A percentile compares a stretch with the other conserved stretches of the same genome.
Evolutionary conservation across 2,329 filamentous ascomycete species (phyloP).

Genomic region (Knoxdaviesia proteae): DNA sequence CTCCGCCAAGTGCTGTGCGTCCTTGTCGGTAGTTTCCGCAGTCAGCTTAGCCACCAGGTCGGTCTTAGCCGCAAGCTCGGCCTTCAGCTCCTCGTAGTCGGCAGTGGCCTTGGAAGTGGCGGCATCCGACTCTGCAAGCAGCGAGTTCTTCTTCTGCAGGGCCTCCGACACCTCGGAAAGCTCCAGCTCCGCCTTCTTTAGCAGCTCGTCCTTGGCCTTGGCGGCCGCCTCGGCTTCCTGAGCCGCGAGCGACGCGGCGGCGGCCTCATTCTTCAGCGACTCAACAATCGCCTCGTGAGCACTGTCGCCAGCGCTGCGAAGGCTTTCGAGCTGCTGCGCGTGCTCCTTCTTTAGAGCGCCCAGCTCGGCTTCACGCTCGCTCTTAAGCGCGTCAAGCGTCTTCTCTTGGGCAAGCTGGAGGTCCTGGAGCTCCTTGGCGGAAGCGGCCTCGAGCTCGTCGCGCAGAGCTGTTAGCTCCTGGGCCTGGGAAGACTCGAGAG

Average conservation of each 20-base stretch:
- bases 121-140: too few species aligned
- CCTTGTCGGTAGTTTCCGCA: conserved; percentile 1
- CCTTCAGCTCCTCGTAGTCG: conserved; percentile 15
- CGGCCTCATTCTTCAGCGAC: not conserved
- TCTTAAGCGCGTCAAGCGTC: conserved; percentile 20
- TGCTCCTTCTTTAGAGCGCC: conserved; percentile 7
- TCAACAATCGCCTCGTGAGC: not conserved
- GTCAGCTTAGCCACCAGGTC: conserved; percentile 22
- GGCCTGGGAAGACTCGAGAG: conserved; percentile 31
- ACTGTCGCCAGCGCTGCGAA: conserved; percentile 4
- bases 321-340: conserved; percentile 5
- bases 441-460: conserved; percentile 17
- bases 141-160: conserved; percentile 3
- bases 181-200: too few species aligned
- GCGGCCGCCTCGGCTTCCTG: too few species aligned
- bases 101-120: conserved; percentile 7
- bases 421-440: conserved; percentile 19
- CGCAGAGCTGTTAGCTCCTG: conserved; percentile 24
- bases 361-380: conserved; percentile 13
- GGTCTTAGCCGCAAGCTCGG: conserved; percentile 19
- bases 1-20: conserved; percentile 17
- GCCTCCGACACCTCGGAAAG: conserved; percentile 3
- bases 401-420: conserved; percentile 23
- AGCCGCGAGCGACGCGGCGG: too few species aligned
- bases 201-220: conserved; percentile 2